A percentile compares a stretch with the other conserved stretches of the same genome.
Evolutionary conservation across 1,139 yeast species (phyloP).

Genomic region (Taphrina populina): DNA sequence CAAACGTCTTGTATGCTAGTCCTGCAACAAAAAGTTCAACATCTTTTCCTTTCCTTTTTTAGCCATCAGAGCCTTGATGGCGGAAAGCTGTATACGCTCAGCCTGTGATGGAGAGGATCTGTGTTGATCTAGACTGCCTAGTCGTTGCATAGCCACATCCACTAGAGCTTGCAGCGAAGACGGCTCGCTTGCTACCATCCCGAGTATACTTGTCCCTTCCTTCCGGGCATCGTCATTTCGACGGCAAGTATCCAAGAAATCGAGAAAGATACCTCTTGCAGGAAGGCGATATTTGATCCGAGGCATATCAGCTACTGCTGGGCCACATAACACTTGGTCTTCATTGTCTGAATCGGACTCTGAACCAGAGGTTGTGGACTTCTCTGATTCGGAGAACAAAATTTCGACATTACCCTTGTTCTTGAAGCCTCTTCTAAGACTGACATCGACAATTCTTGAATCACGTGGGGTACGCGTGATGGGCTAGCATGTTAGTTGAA

Average conservation of each 20-base stretch:
- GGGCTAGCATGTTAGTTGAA: slow-evolving; percentile 7
- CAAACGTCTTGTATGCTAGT: neutral
- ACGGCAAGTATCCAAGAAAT: slow-evolving; percentile 56
- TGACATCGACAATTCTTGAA: slow-evolving; percentile 57
- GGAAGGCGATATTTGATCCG: slow-evolving; percentile 64
- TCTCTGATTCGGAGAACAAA: slow-evolving; percentile 27
- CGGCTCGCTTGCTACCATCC: neutral
- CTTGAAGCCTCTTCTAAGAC: slow-evolving; percentile 59
- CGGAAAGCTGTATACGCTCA: slow-evolving; percentile 56
- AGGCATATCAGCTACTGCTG: slow-evolving; percentile 45
- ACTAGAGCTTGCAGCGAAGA: slow-evolving; percentile 43
- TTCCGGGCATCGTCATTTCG: neutral
- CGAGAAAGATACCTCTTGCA: slow-evolving; percentile 70
- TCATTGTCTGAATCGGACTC: slow-evolving; percentile 29
- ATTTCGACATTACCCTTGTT: slow-evolving; percentile 70
- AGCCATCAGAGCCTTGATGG: slow-evolving; percentile 62
- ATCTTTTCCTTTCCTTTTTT: slow-evolving; percentile 69
- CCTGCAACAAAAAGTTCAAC: slow-evolving; percentile 53
- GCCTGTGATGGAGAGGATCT: slow-evolving; percentile 38
- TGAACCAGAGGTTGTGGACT: slow-evolving; percentile 40
- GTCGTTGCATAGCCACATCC: slow-evolving; percentile 35
- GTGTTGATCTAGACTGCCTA: slow-evolving; percentile 4
- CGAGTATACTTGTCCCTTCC: neutral
- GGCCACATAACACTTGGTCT: slow-evolving; percentile 42
- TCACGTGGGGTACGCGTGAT: slow-evolving; percentile 49